Evolutionary conservation across 768 basidiomycete genomes (phyloP).

Genomic region (Termitomyces sp.): DNA sequence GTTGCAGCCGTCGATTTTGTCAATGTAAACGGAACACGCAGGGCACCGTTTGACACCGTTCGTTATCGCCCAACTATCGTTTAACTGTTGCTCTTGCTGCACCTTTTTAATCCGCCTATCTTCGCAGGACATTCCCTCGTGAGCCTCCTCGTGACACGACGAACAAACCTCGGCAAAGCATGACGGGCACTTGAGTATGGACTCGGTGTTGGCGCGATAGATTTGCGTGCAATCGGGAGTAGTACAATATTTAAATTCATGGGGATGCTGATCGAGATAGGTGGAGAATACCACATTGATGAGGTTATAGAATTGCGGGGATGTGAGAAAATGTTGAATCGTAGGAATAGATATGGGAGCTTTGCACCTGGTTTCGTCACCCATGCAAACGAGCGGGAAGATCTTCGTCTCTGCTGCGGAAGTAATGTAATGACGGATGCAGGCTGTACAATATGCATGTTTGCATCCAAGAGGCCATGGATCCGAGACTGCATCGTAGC

Average conservation of each 20-base stretch:
- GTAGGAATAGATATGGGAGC: slow-evolving; percentile 46
- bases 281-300: slow-evolving; percentile 49
- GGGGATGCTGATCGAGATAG: slow-evolving; percentile 49
- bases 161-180: slow-evolving; percentile 46
- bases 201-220: slow-evolving; percentile 35
- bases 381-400: slow-evolving; percentile 66
- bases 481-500: slow-evolving; percentile 37
- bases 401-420: slow-evolving; percentile 33
- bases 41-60: slow-evolving; percentile 44
- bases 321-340: slow-evolving; percentile 45
- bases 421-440: slow-evolving; percentile 41
- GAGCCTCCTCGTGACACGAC: slow-evolving; percentile 41
- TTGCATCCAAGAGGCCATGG: slow-evolving; percentile 41
- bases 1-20: slow-evolving; percentile 51
- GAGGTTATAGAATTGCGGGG: slow-evolving; percentile 44
- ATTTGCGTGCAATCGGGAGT: slow-evolving; percentile 70
- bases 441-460: slow-evolving; percentile 45
- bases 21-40: slow-evolving; percentile 35
- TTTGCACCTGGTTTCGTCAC: slow-evolving; percentile 49
- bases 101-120: slow-evolving; percentile 28
- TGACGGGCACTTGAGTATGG: slow-evolving; percentile 42
- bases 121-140: slow-evolving; percentile 47
- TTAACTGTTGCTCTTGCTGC: slow-evolving; percentile 35
- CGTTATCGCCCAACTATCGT: slow-evolving; percentile 30
- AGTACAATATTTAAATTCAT: slow-evolving; percentile 60